These are phyloP conservation scores for Dysphania ambrosioides DNA, from an alignment of 148 eudicot genomes.

Conservation along the genomic window DNA sequence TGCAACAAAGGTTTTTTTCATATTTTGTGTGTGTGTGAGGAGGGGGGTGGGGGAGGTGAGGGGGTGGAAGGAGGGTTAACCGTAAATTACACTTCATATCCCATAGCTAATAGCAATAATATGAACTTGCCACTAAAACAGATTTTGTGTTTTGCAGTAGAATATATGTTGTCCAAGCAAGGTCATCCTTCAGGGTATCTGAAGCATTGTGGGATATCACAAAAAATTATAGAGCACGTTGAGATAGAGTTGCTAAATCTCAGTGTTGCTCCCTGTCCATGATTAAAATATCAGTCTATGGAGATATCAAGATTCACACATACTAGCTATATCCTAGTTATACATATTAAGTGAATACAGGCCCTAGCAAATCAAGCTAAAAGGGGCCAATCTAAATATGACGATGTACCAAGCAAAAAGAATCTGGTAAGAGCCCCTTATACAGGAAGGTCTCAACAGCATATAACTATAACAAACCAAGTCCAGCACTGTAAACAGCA, in stretches of 20 bases:
- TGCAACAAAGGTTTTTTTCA: background rate
- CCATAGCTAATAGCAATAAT: background rate
- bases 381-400: background rate
- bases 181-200: conserved; percentile 66
- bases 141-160: conserved; percentile 82
- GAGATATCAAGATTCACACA: conserved; percentile 2
- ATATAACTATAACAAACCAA: too few species aligned
- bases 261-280: conserved; percentile 63
- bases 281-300: conserved; percentile 10
- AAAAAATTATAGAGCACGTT: conserved; percentile 67
- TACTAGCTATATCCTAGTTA: background rate
- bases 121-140: conserved; percentile 60
- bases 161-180: conserved; percentile 91
- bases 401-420: too few species aligned
- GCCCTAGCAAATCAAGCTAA: background rate
- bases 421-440: too few species aligned
- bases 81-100: background rate
- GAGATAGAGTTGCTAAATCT: conserved; percentile 50
- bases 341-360: background rate
- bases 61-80: too few species aligned
- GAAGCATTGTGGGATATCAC: conserved; percentile 61
- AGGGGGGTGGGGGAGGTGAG: too few species aligned
- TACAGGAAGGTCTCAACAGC: too few species aligned
- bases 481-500: too few species aligned
- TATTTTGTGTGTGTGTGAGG: too few species aligned